Percentiles rank a stretch among this genome's conserved stretches.
Evolutionary conservation across 257 asterid species (phyloP).

Genomic region (Fraxinus cuspidata): DNA sequence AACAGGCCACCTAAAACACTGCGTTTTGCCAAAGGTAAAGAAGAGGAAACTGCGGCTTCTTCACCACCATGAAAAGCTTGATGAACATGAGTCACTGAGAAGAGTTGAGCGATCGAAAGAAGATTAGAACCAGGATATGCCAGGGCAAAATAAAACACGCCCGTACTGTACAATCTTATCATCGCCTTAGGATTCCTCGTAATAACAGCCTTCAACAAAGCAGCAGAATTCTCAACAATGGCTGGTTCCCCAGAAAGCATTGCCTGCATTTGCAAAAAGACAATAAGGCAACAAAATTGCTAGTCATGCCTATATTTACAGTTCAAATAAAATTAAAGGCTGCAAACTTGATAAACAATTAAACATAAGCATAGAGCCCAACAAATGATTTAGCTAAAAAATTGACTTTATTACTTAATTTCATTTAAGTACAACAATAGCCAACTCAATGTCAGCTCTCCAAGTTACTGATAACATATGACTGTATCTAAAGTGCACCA

Average conservation of each 20-base stretch:
- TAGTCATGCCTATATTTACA: not conserved
- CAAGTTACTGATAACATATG: not conserved
- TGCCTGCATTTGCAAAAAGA: constrained; percentile 55
- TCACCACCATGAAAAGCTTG: constrained; percentile 99
- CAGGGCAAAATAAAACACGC: constrained; percentile 90
- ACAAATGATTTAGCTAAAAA: not conserved
- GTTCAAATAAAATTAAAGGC: not conserved
- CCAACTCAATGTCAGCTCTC: not conserved
- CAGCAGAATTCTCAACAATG: constrained; percentile 91
- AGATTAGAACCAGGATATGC: constrained; percentile 99
- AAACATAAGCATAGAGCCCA: not conserved
- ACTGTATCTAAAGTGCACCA: not conserved
- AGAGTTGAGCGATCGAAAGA: constrained; percentile 84
- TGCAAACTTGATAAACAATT: not conserved
- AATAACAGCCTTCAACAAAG: constrained; percentile 86
- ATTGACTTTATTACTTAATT: not conserved
- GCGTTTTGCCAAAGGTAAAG: constrained; percentile 93
- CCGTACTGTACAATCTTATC: constrained; percentile 95
- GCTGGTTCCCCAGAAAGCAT: constrained; percentile 95
- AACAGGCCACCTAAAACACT: constrained; percentile 98
- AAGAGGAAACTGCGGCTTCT: constrained; percentile 95
- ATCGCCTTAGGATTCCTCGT: constrained; percentile 98
- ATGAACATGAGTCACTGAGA: constrained; percentile 86
- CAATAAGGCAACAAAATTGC: not conserved
- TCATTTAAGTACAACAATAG: not conserved